Evolutionary conservation across 1,284 basidiomycete species (phyloP).

Genomic region (Boletus smithii): DNA sequence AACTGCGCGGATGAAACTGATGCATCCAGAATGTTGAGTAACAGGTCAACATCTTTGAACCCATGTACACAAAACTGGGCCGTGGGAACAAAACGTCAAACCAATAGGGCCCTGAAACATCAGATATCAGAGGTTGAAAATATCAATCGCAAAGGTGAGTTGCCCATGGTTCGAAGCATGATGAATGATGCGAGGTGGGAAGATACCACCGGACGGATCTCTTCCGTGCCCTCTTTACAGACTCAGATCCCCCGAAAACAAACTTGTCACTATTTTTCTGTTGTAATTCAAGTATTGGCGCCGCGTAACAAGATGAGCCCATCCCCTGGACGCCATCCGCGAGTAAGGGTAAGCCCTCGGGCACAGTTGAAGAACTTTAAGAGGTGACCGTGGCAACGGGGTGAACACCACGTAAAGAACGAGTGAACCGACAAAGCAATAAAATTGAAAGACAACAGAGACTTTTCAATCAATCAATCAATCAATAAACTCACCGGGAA

Average conservation of each 20-base stretch:
- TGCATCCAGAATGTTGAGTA: background rate
- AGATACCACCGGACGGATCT: constrained; percentile 25
- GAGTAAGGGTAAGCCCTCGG: too few relatives aligned
- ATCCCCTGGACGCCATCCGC: background rate
- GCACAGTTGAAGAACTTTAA: background rate
- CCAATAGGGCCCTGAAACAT: background rate
- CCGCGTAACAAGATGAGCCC: background rate
- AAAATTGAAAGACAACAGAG: background rate
- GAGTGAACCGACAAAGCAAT: background rate
- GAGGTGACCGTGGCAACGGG: background rate
- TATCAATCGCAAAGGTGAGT: background rate
- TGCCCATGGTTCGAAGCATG: background rate
- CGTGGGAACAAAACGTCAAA: background rate
- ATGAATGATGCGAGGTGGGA: background rate
- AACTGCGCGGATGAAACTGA: too few relatives aligned
- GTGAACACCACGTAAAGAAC: background rate
- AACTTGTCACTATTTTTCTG: background rate
- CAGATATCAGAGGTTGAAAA: background rate
- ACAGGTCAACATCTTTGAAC: background rate
- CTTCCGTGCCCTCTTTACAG: constrained; percentile 19
- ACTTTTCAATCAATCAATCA: too few relatives aligned
- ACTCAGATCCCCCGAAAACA: background rate
- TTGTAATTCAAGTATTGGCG: background rate
- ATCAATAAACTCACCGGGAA: constrained; percentile 76
- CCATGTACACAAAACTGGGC: background rate